Percentiles rank a stretch among this genome's conserved stretches.
These are phyloP conservation scores for Craspedostauros australis DNA, from an alignment of 108 stramenopile species.

Conservation along the genomic window DNA sequence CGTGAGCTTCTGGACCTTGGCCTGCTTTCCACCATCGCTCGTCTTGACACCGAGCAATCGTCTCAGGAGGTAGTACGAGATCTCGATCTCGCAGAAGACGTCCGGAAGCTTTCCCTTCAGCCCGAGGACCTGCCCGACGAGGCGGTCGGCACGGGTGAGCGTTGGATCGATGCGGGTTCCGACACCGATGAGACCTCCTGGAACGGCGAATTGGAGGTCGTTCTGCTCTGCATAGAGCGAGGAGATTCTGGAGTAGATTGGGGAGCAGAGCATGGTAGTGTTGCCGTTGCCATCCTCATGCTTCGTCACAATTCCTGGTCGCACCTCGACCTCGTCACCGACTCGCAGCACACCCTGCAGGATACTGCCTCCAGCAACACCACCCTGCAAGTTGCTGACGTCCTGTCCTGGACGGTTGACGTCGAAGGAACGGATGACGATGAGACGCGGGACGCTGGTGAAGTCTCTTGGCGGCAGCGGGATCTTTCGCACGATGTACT, in stretches of 20 bases:
- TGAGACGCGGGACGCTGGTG: constrained; percentile 86
- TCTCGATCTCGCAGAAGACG: constrained; percentile 97
- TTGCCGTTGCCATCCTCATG: constrained; percentile 72
- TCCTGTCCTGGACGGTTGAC: constrained; percentile 99
- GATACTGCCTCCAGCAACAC: constrained; percentile 98
- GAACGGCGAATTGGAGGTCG: constrained; percentile 97
- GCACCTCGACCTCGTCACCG: constrained; percentile 99
- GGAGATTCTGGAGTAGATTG: constrained; percentile 86
- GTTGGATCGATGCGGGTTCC: constrained; percentile 99
- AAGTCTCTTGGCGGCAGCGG: constrained; percentile 96
- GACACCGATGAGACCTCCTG: constrained; percentile 99
- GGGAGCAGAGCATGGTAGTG: constrained; percentile 86
- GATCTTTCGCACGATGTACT: constrained; percentile 94
- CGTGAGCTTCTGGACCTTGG: constrained; percentile 96
- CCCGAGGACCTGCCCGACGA: constrained; percentile 98
- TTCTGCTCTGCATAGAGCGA: constrained; percentile 94
- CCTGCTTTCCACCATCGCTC: constrained; percentile 96
- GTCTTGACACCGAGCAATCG: constrained; percentile 98
- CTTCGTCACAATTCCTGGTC: constrained; percentile 98
- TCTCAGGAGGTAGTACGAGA: constrained; percentile 94
- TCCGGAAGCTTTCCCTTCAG: constrained; percentile 93
- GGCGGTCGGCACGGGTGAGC: constrained; percentile 95
- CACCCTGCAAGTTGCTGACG: constrained; percentile 91
- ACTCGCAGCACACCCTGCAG: constrained; percentile 94
- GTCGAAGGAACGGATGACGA: constrained; percentile 99